Evolutionary conservation across 1,284 basidiomycete genomes (phyloP).

Genomic region (Heliocybe sulcata): DNA sequence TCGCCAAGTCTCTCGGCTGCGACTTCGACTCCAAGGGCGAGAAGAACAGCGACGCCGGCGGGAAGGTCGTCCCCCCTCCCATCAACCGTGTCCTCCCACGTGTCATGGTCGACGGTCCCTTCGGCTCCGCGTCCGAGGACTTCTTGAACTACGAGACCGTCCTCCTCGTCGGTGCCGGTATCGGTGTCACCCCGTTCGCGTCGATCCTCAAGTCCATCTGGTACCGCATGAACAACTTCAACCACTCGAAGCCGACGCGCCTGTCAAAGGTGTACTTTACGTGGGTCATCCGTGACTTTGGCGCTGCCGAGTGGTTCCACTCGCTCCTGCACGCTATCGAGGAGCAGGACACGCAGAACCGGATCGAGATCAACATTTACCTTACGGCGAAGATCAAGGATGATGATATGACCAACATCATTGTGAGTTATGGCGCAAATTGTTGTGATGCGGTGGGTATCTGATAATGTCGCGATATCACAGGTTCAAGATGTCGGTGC

Average conservation of each 20-base stretch:
- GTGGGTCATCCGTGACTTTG: conserved; percentile 87
- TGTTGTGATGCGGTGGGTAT: background rate
- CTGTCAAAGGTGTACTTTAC: conserved; percentile 83
- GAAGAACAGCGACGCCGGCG: conserved; percentile 40
- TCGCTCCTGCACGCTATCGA: conserved; percentile 88
- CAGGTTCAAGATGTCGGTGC: conserved; percentile 82
- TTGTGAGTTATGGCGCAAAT: conserved; percentile 35
- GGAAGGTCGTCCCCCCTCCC: conserved; percentile 57
- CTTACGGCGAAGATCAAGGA: conserved; percentile 84
- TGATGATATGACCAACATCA: conserved; percentile 86
- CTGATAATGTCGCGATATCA: background rate
- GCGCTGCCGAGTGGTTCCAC: conserved; percentile 88
- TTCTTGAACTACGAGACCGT: conserved; percentile 84
- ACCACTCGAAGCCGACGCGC: conserved; percentile 62
- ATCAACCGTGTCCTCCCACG: conserved; percentile 72
- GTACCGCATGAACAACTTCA: conserved; percentile 87
- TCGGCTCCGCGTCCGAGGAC: conserved; percentile 81
- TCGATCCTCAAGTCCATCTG: conserved; percentile 92
- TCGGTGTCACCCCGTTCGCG: conserved; percentile 90
- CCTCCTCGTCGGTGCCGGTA: conserved; percentile 82
- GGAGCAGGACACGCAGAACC: conserved; percentile 76
- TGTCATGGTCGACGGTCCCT: conserved; percentile 87
- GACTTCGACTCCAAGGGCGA: conserved; percentile 55
- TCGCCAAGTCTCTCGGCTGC: conserved; percentile 79
- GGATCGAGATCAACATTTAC: conserved; percentile 89